Base-by-base conservation (phyloP, 106 monocot species). In the Hemerocallis citrina region DNA sequence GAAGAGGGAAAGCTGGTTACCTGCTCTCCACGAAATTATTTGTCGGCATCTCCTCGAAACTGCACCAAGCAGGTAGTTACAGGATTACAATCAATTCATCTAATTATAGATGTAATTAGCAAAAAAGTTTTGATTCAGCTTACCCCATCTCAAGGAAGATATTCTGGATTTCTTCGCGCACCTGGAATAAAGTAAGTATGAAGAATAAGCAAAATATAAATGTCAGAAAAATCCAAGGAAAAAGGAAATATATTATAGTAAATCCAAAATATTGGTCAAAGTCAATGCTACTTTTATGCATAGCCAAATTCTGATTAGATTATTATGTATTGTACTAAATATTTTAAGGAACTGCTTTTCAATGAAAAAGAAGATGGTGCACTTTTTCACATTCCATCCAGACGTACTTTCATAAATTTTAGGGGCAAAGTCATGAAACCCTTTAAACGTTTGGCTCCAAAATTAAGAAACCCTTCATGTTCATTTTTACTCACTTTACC, bases 21-120 rank as follows among this genome's bases (percentile, higher is more conserved):
- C 87, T 93, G 84, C 88, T 93, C 66, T 93, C 88, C 27, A 93
- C 87, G 79, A 67, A 89, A 36, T 94, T 89, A 57, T 94, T 94
- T 57, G 95, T 95, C 58, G 95, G 90, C 95, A 95, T 95, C 76
- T 95, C 95, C 57, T 77, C 80, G 65, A 95, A 95, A 61, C 95
- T 95, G 86, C 71, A 79, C 1, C 24, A 75, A 68, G 40, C 54
- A 59, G 33, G 29, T 14, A 34, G 35, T 33, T 24, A 42, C 56
- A 77, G 27, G 41, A 57, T 25, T 27, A 55, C 27, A 59, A 63
- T 30, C 32, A 59, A 22, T 3, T 34, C n/a, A 32, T 22, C 6
- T 30, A 11, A 14, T 46, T n/a, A 25, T 42, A 49, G 47, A 35
- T 15, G 12, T 23, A 57, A 72, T 46, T 38, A 54, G 10, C 44